phyloP scores from a whole-genome alignment of 352 stramenopile genomes.

The Pythium aphanidermatum region DNA sequence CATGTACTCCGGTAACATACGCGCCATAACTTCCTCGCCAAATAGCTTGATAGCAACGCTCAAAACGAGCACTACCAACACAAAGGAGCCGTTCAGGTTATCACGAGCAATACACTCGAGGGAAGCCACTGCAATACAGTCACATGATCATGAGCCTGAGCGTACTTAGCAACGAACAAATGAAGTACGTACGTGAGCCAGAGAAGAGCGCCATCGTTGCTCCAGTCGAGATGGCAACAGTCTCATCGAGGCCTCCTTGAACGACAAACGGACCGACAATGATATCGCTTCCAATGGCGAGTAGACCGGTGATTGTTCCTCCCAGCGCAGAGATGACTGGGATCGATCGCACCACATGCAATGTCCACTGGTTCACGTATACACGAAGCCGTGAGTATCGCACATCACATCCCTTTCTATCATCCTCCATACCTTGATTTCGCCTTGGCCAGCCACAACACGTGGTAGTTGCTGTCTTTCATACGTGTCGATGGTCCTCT shows the following conservation, averaged over 20 bases:
- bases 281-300: slow-evolving; percentile 16
- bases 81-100: slow-evolving; percentile 10
- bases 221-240: slow-evolving; percentile 8
- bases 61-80: slow-evolving; percentile 8
- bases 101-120: slow-evolving; percentile 11
- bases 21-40: slow-evolving; percentile 10
- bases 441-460: slow-evolving; percentile 3
- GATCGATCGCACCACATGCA: slow-evolving; percentile 2
- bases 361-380: slow-evolving; percentile 15
- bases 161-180: background rate
- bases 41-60: slow-evolving; percentile 11
- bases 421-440: no score
- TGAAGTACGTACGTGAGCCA: slow-evolving; percentile 9
- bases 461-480: slow-evolving; percentile 18
- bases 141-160: background rate
- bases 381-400: background rate
- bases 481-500: slow-evolving; percentile 9
- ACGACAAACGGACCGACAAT: slow-evolving; percentile 12
- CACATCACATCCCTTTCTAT: no score
- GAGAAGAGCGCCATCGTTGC: slow-evolving; percentile 11
- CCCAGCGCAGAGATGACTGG: slow-evolving; percentile 3
- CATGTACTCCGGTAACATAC: slow-evolving; percentile 7
- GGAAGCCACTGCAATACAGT: slow-evolving; percentile 9
- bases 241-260: slow-evolving; percentile 9
- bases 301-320: slow-evolving; percentile 3